These are phyloP conservation scores for Lachnellula subtilissima DNA, from an alignment of 2,329 filamentous ascomycete genomes.

Conservation along the genomic window DNA sequence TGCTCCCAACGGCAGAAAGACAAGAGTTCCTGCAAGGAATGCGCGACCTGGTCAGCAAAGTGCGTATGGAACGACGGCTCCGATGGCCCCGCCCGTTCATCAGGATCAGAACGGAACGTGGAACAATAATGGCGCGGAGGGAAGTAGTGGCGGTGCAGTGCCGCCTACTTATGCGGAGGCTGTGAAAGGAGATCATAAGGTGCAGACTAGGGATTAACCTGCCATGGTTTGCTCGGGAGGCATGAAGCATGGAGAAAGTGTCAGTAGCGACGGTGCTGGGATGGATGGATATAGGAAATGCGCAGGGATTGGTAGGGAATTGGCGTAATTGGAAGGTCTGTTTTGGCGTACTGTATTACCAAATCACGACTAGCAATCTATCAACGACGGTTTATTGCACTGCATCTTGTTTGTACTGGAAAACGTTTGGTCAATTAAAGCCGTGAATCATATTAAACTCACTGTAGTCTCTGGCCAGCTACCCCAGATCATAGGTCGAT, in stretches of 20 bases:
- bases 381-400: too few relatives aligned
- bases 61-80: constrained; percentile 31
- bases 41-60: constrained; percentile 18
- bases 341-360: not conserved
- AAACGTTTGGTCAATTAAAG: not conserved
- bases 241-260: not conserved
- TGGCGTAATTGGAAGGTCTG: not conserved
- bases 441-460: constrained; percentile 24
- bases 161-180: constrained; percentile 90
- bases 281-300: not conserved
- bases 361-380: not conserved
- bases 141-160: constrained; percentile 40
- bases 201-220: constrained; percentile 51
- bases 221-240: not conserved
- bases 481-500: constrained; percentile 76
- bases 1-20: constrained; percentile 35
- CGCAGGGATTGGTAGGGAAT: not conserved
- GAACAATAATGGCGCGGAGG: constrained; percentile 31
- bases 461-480: constrained; percentile 82
- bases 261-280: not conserved
- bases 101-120: constrained; percentile 30
- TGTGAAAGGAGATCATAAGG: constrained; percentile 84
- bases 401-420: too few relatives aligned
- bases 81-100: constrained; percentile 32
- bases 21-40: constrained; percentile 24